Evolutionary conservation across 345 rosid genomes (phyloP).

Genomic region (Brassica juncea): DNA sequence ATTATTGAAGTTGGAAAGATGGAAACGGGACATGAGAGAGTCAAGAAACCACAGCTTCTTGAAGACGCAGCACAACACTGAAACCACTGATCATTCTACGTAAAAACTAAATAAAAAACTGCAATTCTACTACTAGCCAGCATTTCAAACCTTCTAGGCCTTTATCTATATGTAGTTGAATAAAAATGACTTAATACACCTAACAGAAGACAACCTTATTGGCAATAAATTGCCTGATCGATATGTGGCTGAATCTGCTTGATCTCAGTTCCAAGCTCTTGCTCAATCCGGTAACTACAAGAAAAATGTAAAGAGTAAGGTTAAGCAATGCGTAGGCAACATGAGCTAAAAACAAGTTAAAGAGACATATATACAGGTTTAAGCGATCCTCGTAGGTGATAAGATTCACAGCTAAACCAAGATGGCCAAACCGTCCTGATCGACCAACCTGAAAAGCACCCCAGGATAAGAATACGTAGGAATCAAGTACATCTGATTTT

Average conservation of each 20-base stretch:
- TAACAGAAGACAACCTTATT: slow-evolving; percentile 40
- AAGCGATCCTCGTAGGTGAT: slow-evolving; percentile 90
- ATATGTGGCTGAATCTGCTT: slow-evolving; percentile 94
- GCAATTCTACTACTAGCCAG: not conserved
- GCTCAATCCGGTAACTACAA: slow-evolving; percentile 90
- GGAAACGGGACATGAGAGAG: slow-evolving; percentile 7
- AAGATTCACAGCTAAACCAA: slow-evolving; percentile 89
- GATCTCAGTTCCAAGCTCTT: slow-evolving; percentile 91
- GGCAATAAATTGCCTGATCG: slow-evolving; percentile 90
- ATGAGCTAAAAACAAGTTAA: not conserved
- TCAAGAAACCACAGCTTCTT: slow-evolving; percentile 32
- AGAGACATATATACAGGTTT: slow-evolving; percentile 57
- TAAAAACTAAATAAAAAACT: slow-evolving; percentile 8
- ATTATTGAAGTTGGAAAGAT: slow-evolving; percentile 22
- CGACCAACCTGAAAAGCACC: slow-evolving; percentile 64
- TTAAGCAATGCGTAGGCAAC: not conserved
- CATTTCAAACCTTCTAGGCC: not conserved
- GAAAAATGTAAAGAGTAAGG: not conserved
- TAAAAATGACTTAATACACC: slow-evolving; percentile 12
- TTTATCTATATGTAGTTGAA: not conserved
- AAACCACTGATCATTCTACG: slow-evolving; percentile 16
- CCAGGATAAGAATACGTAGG: not conserved
- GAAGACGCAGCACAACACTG: slow-evolving; percentile 12
- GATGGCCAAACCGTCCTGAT: slow-evolving; percentile 94
- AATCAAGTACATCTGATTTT: not conserved